These are phyloP conservation scores for Sporisorium graminicola DNA, from an alignment of 1,284 basidiomycete genomes.

Conservation along the genomic window DNA sequence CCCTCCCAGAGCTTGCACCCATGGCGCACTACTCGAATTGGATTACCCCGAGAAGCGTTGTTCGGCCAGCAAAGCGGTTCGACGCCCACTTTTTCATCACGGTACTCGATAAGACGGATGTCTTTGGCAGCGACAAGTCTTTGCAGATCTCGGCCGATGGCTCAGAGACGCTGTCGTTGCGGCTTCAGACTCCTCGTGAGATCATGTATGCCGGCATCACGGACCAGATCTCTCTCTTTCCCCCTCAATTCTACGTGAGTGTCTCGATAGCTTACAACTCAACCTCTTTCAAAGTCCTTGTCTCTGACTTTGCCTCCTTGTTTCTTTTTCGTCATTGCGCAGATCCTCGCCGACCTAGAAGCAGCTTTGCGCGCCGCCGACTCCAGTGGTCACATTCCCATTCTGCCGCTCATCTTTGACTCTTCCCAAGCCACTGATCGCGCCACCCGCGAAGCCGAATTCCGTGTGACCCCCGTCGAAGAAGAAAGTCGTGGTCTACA, in stretches of 20 bases:
- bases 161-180: conserved; percentile 54
- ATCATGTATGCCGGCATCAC: conserved; percentile 54
- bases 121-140: conserved; percentile 40
- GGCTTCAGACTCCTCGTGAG: conserved; percentile 44
- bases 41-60: conserved; percentile 61
- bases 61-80: conserved; percentile 63
- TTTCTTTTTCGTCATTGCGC: no score
- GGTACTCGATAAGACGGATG: conserved; percentile 50
- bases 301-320: no score
- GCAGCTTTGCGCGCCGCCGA: conserved; percentile 27
- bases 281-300: no score
- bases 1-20: conserved; percentile 40
- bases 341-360: conserved; percentile 57
- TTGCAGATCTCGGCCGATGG: conserved; percentile 58
- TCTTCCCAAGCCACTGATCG: conserved; percentile 18
- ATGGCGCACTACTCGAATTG: conserved; percentile 62
- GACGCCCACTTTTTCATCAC: conserved; percentile 66
- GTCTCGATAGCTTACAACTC: no score
- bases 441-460: conserved; percentile 37
- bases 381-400: conserved; percentile 5
- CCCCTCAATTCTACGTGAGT: conserved; percentile 59
- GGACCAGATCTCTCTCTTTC: conserved; percentile 60
- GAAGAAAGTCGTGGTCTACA: conserved; percentile 53
- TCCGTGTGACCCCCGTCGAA: conserved; percentile 52
- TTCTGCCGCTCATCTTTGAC: conserved; percentile 55